These are phyloP conservation scores for Sclerotinia nivalis DNA, from an alignment of 2,329 filamentous ascomycete genomes.

Conservation along the genomic window DNA sequence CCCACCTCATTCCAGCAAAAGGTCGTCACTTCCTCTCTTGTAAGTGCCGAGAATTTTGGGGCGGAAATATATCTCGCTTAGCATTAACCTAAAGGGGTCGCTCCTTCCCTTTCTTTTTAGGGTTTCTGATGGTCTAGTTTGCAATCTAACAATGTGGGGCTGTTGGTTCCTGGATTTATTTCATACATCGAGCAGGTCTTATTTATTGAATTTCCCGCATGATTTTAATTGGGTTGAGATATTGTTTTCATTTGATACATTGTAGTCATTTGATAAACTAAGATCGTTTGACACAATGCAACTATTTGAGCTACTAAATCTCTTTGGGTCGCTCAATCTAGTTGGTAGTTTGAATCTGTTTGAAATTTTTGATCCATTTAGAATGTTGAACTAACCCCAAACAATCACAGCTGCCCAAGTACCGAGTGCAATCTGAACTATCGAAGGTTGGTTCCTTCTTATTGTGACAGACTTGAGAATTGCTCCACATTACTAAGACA, in stretches of 20 bases:
- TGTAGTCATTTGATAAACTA: not conserved
- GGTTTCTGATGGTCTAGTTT: not conserved
- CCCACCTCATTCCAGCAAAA: no score
- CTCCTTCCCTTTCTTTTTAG: not conserved
- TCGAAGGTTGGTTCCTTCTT: not conserved
- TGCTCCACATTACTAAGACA: not conserved
- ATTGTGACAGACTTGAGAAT: no score
- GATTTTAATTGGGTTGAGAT: not conserved
- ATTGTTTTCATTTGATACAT: not conserved
- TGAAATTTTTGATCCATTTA: not conserved
- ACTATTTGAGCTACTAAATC: not conserved
- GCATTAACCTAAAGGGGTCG: not conserved
- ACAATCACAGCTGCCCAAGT: not conserved
- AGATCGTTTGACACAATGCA: fast-evolving
- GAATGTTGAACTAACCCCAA: not conserved
- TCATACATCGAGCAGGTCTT: not conserved
- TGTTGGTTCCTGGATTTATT: not conserved
- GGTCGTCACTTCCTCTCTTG: not conserved
- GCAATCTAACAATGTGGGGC: not conserved
- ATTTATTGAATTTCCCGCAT: not conserved
- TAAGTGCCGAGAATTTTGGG: not conserved
- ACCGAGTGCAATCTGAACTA: not conserved
- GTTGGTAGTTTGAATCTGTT: not conserved
- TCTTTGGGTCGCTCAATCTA: not conserved
- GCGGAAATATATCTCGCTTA: not conserved